These are phyloP conservation scores for Glycyrrhiza uralensis DNA, from an alignment of 306 rosid genomes.

Conservation along the genomic window DNA sequence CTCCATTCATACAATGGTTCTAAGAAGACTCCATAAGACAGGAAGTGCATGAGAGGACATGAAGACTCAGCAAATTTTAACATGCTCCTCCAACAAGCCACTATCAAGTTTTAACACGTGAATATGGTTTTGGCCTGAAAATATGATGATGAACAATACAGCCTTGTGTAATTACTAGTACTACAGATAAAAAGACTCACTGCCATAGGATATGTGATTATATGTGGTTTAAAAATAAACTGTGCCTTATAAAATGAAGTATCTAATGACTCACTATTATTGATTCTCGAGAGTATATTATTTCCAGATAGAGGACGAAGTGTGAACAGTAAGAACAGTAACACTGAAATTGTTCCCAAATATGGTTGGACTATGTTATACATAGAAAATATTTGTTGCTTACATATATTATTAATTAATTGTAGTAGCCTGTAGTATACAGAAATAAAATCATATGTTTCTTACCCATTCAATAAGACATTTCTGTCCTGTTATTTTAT, in stretches of 20 bases:
- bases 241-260: background rate
- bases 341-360: background rate
- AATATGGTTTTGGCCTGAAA: background rate
- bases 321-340: background rate
- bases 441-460: background rate
- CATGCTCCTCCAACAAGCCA: too few species aligned
- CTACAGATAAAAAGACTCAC: background rate
- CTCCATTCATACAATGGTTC: background rate
- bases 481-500: constrained; percentile 20
- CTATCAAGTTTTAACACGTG: background rate
- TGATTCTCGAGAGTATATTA: too few species aligned
- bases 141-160: background rate
- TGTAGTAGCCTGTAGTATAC: background rate
- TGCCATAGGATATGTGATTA: background rate
- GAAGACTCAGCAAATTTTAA: too few species aligned
- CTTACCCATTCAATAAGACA: constrained; percentile 37
- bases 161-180: background rate
- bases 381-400: background rate
- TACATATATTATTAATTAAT: background rate
- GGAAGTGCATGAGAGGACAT: background rate
- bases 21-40: background rate
- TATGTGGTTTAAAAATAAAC: background rate
- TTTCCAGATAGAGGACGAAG: background rate
- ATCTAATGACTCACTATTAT: too few species aligned
- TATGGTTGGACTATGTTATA: background rate